These are phyloP conservation scores for Porphyrellus cyaneotinctus DNA, from an alignment of 768 basidiomycete genomes.

Conservation along the genomic window DNA sequence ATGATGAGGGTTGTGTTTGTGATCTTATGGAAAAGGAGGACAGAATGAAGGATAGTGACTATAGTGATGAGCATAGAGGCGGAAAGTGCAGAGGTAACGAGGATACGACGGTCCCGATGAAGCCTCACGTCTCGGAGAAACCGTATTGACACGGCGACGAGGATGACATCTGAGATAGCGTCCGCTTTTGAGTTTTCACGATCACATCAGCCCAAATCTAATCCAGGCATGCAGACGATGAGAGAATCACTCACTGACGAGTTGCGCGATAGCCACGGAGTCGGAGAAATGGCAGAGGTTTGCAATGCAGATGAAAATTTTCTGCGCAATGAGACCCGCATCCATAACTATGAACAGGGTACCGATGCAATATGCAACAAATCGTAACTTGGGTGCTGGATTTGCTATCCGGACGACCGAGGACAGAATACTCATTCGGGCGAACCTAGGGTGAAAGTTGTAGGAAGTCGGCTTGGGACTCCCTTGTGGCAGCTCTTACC, in stretches of 20 bases:
- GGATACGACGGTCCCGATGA: slow-evolving; percentile 12
- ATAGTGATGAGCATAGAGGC: slow-evolving; percentile 21
- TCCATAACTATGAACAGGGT: slow-evolving; percentile 14
- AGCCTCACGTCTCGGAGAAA: slow-evolving; percentile 19
- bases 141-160: slow-evolving; percentile 14
- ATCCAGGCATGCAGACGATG: not conserved
- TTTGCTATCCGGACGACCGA: slow-evolving; percentile 22
- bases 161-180: slow-evolving; percentile 16
- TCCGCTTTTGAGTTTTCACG: slow-evolving; percentile 16
- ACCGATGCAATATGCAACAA: slow-evolving; percentile 15
- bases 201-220: not conserved
- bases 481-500: slow-evolving; percentile 12
- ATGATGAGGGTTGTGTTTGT: slow-evolving; percentile 9
- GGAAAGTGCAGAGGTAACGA: slow-evolving; percentile 21
- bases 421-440: slow-evolving; percentile 27
- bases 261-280: slow-evolving; percentile 18
- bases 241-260: slow-evolving; percentile 19
- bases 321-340: slow-evolving; percentile 16
- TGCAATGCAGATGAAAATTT: slow-evolving; percentile 13
- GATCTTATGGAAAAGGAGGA: slow-evolving; percentile 14
- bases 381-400: slow-evolving; percentile 8
- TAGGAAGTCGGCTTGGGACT: not conserved
- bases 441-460: slow-evolving; percentile 14
- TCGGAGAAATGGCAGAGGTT: not conserved
- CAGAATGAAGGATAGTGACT: slow-evolving; percentile 21